Conservation (phyloP, 1,284 basidiomycete species). For the Meira nashicola region DNA sequence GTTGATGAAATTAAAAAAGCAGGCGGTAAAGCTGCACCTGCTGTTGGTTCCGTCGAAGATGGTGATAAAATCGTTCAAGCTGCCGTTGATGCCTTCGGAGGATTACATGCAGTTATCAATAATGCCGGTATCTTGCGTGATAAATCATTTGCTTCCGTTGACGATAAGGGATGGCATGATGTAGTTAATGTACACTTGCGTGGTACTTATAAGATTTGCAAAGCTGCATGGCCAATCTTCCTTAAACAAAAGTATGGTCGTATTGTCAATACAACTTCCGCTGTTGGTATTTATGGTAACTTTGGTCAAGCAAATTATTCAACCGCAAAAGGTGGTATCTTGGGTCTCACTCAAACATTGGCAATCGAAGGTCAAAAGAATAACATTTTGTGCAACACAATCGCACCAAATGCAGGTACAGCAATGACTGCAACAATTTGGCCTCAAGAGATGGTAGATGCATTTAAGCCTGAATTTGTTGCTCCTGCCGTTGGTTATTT, state of each 20-base stretch:
- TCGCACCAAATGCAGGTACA: constrained; percentile 74
- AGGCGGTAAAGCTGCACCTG: constrained; percentile 81
- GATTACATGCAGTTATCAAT: constrained; percentile 79
- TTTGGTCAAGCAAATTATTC: constrained; percentile 79
- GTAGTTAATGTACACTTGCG: constrained; percentile 80
- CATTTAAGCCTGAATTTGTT: constrained; percentile 91
- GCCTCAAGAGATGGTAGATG: constrained; percentile 87
- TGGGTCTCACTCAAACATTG: constrained; percentile 81
- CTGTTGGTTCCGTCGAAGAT: constrained; percentile 80
- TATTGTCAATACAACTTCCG: constrained; percentile 87
- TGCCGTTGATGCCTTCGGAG: constrained; percentile 80
- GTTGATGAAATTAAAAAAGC: constrained; percentile 80
- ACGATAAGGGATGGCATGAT: constrained; percentile 88
- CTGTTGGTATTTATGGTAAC: constrained; percentile 87
- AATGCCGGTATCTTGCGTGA: constrained; percentile 87
- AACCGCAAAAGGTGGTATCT: constrained; percentile 85
- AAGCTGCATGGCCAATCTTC: constrained; percentile 96
- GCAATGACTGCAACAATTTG: constrained; percentile 58
- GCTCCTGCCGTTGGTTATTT: constrained; percentile 88
- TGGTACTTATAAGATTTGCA: constrained; percentile 63
- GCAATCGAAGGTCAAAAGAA: constrained; percentile 90
- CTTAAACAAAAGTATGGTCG: constrained; percentile 94
- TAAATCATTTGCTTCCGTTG: constrained; percentile 84
- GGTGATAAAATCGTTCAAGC: constrained; percentile 83
- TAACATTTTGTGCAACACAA: constrained; percentile 77